Percentiles rank a stretch among this genome's conserved stretches.
Conservation (phyloP, 129 eudicot genomes). For the Artemisia annua region DNA sequence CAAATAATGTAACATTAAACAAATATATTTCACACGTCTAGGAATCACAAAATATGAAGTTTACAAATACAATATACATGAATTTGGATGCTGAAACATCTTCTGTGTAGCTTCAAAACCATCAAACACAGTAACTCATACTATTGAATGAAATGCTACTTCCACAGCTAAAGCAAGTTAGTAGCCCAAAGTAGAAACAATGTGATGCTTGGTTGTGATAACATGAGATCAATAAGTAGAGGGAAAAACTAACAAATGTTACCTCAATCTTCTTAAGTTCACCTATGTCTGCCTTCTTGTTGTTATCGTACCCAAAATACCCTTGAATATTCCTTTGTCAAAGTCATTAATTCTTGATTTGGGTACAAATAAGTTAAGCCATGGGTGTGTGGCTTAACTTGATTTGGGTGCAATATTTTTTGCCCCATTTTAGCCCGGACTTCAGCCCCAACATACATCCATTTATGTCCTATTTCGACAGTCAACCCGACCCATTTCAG, state of each 20-base stretch:
- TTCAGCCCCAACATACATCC: too few species aligned
- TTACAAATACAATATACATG: conserved; percentile 25
- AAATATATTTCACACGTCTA: conserved; percentile 37
- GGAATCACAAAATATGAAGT: not conserved
- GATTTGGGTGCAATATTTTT: too few species aligned
- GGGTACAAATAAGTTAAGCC: conserved; percentile 87
- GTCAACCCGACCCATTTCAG: too few species aligned
- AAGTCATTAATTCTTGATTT: conserved; percentile 79
- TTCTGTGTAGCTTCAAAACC: conserved; percentile 41
- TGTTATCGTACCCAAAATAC: conserved; percentile 90
- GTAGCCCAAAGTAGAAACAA: too few species aligned
- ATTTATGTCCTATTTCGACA: too few species aligned
- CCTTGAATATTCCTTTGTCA: conserved; percentile 86
- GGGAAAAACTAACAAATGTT: not conserved
- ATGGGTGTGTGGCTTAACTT: too few species aligned
- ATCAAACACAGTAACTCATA: conserved; percentile 56
- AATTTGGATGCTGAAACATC: not conserved
- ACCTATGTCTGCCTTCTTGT: conserved; percentile 75
- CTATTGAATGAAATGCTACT: too few species aligned
- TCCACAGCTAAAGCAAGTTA: too few species aligned
- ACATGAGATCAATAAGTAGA: not conserved
- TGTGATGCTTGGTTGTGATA: too few species aligned
- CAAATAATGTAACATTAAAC: conserved; percentile 40
- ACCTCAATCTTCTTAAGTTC: conserved; percentile 83
- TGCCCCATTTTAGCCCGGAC: too few species aligned